Evolutionary conservation across 371 early-diverging fungal genomes (phyloP), one percentile per base, ranked within the genome.

Genomic region (Blakeslea trispora): DNA sequence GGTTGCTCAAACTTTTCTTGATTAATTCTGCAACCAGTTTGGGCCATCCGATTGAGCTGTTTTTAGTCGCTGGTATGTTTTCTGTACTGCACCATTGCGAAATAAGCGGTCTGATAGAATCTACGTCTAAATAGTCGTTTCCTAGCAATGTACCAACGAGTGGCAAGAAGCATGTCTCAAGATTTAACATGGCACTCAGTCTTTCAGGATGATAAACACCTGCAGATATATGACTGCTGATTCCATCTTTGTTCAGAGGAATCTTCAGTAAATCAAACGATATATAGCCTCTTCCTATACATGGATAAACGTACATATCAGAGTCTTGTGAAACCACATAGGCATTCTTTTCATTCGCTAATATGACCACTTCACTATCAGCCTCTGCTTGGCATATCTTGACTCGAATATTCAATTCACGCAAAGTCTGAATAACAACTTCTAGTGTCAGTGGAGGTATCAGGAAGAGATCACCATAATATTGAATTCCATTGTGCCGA

Each of bases 291-390:
- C 74, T 71, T 9, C 73, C 73, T 19, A 72, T 68, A 0, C 65
- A 57, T n/a, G 81, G 78, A 59, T 75, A 80, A 5, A 81, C 75
- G 49, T 76, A 73, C 69, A 82, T 81, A 46, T 84, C 85, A 10
- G 85, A 82, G 50, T 84, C 85, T 55, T 77, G 75, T 62, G 82
- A 81, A 2, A 84, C 66, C 3, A 75, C 75, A 42, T 81, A 84
- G 0, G 75, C 85, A 3, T 72, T 59, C 21, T 59, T 63, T 34
- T 71, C 61, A 43, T 68, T 61, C 0, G 85, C 81, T 49, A 76
- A 35, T 11, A 45, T 50, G 0, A 73, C 82, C 10, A 82, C 81
- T 24, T 68, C 69, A 8, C 78, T 74, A 50, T 84, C 85, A 8
- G 85, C 85, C 58, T 84, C 85, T 34, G 65, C 74, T 34, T 72